phyloP scores from a whole-genome alignment of 202 grass and related monocot species.

The Dendrocalamus latiflorus region DNA sequence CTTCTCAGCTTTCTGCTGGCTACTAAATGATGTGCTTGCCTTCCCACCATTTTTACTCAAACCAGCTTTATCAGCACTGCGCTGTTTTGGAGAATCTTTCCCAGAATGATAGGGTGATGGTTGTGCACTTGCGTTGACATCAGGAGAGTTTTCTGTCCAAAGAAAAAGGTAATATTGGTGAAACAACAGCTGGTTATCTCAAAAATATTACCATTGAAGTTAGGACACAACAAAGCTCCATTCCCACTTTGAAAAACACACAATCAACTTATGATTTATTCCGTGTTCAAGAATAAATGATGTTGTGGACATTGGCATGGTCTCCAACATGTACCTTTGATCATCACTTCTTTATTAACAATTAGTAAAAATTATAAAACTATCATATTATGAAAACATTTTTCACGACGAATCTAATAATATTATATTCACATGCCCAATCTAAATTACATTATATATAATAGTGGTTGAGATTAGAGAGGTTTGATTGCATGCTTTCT shows the following conservation, averaged over 20 bases:
- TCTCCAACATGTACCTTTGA: too few relatives aligned
- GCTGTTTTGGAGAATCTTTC: too few relatives aligned
- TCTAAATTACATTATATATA: not conserved
- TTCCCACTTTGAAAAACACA: not conserved
- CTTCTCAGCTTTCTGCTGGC: slow-evolving; percentile 37
- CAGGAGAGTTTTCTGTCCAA: too few relatives aligned
- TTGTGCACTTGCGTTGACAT: slow-evolving; percentile 24
- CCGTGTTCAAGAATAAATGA: not conserved
- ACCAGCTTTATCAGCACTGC: too few relatives aligned
- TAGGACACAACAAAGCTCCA: too few relatives aligned
- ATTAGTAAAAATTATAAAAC: too few relatives aligned
- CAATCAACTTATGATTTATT: not conserved
- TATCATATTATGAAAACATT: too few relatives aligned
- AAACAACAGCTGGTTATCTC: too few relatives aligned
- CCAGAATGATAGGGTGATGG: slow-evolving; percentile 31
- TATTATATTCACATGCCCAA: not conserved
- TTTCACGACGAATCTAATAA: too few relatives aligned
- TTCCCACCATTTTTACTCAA: slow-evolving; percentile 34
- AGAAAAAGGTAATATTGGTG: too few relatives aligned
- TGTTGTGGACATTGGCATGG: not conserved
- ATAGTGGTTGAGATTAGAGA: not conserved
- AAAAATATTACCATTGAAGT: too few relatives aligned
- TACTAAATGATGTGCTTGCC: slow-evolving; percentile 13
- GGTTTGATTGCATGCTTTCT: not conserved
- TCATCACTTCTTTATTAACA: too few relatives aligned